phyloP scores from a whole-genome alignment of 2,329 filamentous ascomycete species.

The Claviceps sp. region DNA sequence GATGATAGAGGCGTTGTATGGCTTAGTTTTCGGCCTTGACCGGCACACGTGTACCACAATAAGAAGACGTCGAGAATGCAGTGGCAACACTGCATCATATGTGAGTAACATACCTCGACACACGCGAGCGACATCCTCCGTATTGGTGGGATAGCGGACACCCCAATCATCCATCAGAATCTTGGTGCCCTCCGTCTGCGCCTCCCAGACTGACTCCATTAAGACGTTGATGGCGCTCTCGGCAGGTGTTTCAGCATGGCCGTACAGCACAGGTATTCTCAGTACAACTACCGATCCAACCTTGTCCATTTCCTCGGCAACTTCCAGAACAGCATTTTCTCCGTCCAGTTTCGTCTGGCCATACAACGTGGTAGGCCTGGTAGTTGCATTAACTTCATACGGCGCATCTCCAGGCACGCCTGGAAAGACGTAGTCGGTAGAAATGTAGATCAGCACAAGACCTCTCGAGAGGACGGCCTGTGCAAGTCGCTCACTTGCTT shows the following conservation, averaged over 20 bases:
- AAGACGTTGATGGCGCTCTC: constrained; percentile 79
- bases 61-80: not conserved
- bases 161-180: constrained; percentile 81
- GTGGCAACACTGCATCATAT: not conserved
- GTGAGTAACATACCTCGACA: constrained; percentile 41
- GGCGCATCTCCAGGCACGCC: constrained; percentile 68
- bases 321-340: constrained; percentile 51
- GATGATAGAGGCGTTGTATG: not conserved
- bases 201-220: constrained; percentile 62
- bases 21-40: not conserved
- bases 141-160: constrained; percentile 75
- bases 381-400: constrained; percentile 51
- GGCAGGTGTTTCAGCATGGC: constrained; percentile 50
- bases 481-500: constrained; percentile 55
- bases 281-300: constrained; percentile 52
- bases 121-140: constrained; percentile 71
- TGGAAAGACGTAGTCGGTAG: constrained; percentile 70
- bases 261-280: constrained; percentile 75
- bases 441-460: constrained; percentile 62
- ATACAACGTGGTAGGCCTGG: constrained; percentile 65
- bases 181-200: constrained; percentile 46
- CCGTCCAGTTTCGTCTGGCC: constrained; percentile 49
- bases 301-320: constrained; percentile 34
- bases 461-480: constrained; percentile 46
- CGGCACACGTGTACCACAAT: not conserved